Base-by-base conservation (phyloP, 768 basidiomycete genomes). In the Pisolithus sp. region DNA sequence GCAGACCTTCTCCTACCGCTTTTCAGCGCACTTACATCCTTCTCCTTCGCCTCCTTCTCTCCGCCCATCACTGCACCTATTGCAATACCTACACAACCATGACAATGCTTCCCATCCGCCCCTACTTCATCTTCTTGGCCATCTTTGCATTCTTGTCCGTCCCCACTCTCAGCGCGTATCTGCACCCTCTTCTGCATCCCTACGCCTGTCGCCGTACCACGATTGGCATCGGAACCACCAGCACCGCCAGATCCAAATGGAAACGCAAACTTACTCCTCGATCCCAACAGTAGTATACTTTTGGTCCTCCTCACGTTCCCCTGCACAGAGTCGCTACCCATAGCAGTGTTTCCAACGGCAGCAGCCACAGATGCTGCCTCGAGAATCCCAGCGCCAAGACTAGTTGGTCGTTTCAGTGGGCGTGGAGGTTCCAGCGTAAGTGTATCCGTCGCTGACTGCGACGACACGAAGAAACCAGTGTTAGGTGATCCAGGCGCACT, bases 211-310 rank as follows among this genome's bases (percentile, higher is more conserved):
- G 54, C 34, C 39, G 54, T 15, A 43, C 38, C 34, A 17, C n/a
- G 20, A 28, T 31, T 23, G 38, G 38, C 7, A 46, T 52, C 15
- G 18, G 24, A 4, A 52, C 57, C 9, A 65, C 17, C 34, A 24
- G 61, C 4, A 17, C 12, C 7, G 15, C 30, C 30, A 24, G 24
- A 23, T 7, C 44, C 44, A 31, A 46, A 46, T 17, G 44, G 24
- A 46, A 46, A 46, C 15, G 44, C 44, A 26, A 46, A 57, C 51
- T 67, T 65, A 3, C 63, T 62, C 49, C 54, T 50, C 31, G 67
- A 57, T 12, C 63, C 59, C 1, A 67, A 60, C n/a, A 69, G n/a
- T 0, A 69, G 18, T 1, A 69, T 67, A 47, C 66, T 67, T 37
- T 67, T 67, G 26, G 67, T 67, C 18, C 45, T 51, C 17, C 53